These are phyloP conservation scores for Fusarium sp. DNA, from an alignment of 2,329 filamentous ascomycete genomes.

Conservation along the genomic window DNA sequence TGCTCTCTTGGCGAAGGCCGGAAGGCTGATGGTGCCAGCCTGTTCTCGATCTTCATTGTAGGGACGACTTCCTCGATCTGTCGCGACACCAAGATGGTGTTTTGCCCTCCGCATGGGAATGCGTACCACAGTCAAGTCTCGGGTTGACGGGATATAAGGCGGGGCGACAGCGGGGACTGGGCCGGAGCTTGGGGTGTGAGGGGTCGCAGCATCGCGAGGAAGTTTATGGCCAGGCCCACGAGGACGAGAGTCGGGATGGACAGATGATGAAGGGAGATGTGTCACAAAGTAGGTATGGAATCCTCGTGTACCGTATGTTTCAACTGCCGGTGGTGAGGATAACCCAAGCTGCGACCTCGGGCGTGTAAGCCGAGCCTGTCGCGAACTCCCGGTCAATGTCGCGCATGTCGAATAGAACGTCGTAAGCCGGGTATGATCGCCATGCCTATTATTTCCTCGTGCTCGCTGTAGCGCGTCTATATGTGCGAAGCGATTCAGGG, in stretches of 20 bases:
- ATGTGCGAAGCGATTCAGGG: constrained; percentile 5
- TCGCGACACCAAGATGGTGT: constrained; percentile 89
- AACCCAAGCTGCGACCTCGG: constrained; percentile 2
- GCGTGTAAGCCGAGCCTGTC: constrained; percentile 19
- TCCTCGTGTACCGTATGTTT: constrained; percentile 52
- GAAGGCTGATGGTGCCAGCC: constrained; percentile 91
- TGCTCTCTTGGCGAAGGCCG: constrained; percentile 87
- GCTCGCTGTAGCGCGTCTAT: constrained; percentile 3
- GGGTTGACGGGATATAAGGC: constrained; percentile 64
- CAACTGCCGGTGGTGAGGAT: constrained; percentile 10
- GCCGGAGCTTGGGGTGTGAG: constrained; percentile 70
- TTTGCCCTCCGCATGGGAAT: constrained; percentile 94
- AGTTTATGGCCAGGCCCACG: constrained; percentile 82
- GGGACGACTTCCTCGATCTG: constrained; percentile 81
- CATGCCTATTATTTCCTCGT: background rate
- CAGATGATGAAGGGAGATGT: constrained; percentile 90
- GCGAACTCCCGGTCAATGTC: constrained; percentile 18
- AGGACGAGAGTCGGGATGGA: constrained; percentile 84
- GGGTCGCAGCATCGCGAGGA: constrained; percentile 83
- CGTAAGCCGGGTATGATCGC: background rate
- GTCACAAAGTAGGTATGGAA: constrained; percentile 99
- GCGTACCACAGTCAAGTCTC: constrained; percentile 91
- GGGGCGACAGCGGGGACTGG: constrained; percentile 68
- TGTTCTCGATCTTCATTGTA: constrained; percentile 97
- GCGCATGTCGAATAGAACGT: constrained; percentile 6